Evolutionary conservation across 106 monocot species (phyloP).

Genomic region (Dendrobium officinale): DNA sequence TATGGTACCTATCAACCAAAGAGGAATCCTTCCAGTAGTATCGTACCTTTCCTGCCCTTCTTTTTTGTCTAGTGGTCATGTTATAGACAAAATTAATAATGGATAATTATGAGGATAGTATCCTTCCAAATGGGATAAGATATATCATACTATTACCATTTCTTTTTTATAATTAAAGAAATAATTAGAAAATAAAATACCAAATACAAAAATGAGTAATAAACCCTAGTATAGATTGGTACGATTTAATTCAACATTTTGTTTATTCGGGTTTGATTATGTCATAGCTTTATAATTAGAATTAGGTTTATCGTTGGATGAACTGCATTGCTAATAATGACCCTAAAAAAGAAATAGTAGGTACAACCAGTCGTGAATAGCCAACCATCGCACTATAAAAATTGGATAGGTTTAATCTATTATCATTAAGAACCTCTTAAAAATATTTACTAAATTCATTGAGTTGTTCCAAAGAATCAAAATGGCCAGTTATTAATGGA

Average conservation of each 20-base stretch:
- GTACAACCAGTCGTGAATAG: neutral
- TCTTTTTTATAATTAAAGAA: neutral
- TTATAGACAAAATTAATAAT: too few relatives aligned
- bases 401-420: neutral
- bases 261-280: neutral
- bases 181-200: neutral
- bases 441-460: neutral
- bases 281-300: neutral
- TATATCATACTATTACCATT: neutral
- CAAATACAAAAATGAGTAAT: neutral
- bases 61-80: too few relatives aligned
- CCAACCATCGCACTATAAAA: neutral
- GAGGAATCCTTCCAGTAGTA: too few relatives aligned
- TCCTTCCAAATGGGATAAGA: neutral
- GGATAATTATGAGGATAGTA: neutral
- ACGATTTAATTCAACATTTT: neutral
- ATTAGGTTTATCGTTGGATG: too few relatives aligned
- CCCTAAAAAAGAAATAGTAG: neutral
- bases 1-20: too few relatives aligned
- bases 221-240: neutral
- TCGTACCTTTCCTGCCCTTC: too few relatives aligned
- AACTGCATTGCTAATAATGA: too few relatives aligned
- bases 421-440: neutral
- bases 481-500: neutral
- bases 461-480: slow-evolving; percentile 1